Conservation (phyloP, 192 early-diverging fungal genomes). For the Backusella morwellensis region DNA sequence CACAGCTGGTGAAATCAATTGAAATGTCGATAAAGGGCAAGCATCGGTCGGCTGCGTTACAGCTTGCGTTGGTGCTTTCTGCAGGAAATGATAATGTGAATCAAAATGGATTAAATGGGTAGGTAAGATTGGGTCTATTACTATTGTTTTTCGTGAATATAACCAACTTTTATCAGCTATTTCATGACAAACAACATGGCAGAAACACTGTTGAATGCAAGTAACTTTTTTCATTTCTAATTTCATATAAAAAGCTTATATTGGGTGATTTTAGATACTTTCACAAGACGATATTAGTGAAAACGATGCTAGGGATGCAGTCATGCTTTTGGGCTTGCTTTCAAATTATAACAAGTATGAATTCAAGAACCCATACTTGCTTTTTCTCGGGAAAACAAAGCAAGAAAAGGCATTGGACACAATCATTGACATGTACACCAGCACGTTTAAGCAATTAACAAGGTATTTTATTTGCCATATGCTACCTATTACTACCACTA, state of each 20-base stretch:
- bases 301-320: constrained; percentile 35
- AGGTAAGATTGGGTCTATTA: neutral
- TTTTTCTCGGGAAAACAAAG: constrained; percentile 30
- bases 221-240: neutral
- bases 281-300: constrained; percentile 27
- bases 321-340: constrained; percentile 47
- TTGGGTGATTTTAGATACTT: constrained; percentile 32
- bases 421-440: constrained; percentile 11
- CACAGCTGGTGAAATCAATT: constrained; percentile 7
- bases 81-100: constrained; percentile 57
- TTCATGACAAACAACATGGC: constrained; percentile 53
- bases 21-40: neutral
- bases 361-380: constrained; percentile 45
- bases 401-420: constrained; percentile 32
- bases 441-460: neutral
- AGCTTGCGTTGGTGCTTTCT: constrained; percentile 33
- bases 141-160: neutral
- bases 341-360: constrained; percentile 62
- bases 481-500: neutral
- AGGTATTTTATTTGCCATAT: neutral
- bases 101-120: constrained; percentile 57
- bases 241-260: neutral
- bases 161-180: constrained; percentile 23
- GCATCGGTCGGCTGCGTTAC: constrained; percentile 3
- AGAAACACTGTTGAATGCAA: constrained; percentile 42